A percentile compares a stretch with the other conserved stretches of the same genome.
Conservation (phyloP, 1,139 yeast species). For the Yamadazyma kanchanaburiensis region DNA sequence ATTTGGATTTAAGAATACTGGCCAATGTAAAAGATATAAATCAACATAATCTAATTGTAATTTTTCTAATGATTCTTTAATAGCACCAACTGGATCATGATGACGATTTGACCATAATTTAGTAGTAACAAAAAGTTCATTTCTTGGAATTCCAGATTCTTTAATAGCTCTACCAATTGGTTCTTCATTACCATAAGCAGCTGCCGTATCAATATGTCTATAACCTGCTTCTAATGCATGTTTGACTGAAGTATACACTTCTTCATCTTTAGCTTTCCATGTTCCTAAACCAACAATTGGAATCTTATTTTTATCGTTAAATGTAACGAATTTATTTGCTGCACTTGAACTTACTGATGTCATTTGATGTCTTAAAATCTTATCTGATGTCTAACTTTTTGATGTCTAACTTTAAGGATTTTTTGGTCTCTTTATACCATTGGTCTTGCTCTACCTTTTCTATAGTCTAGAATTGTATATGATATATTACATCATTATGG, state of each 20-base stretch:
- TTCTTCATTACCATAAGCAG: slow-evolving; percentile 59
- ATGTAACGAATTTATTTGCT: slow-evolving; percentile 23
- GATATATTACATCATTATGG: too few species aligned
- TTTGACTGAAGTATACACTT: slow-evolving; percentile 53
- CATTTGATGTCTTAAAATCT: too few species aligned
- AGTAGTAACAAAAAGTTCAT: slow-evolving; percentile 57
- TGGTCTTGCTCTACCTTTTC: too few species aligned
- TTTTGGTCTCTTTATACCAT: too few species aligned
- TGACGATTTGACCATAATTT: slow-evolving; percentile 71
- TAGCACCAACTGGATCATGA: slow-evolving; percentile 53
- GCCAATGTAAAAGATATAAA: slow-evolving; percentile 86
- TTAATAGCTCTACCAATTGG: slow-evolving; percentile 57
- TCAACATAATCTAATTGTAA: slow-evolving; percentile 81
- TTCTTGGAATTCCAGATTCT: slow-evolving; percentile 47
- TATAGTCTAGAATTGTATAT: too few species aligned
- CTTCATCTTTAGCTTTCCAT: slow-evolving; percentile 56
- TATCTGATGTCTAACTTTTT: too few species aligned
- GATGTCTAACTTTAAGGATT: too few species aligned
- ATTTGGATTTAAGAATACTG: slow-evolving; percentile 40
- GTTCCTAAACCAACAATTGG: slow-evolving; percentile 73
- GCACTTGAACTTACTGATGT: too few species aligned
- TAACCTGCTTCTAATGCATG: slow-evolving; percentile 65
- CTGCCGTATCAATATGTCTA: slow-evolving; percentile 75
- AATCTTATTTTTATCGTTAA: slow-evolving; percentile 58
- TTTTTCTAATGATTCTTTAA: slow-evolving; percentile 60